These are phyloP conservation scores for Cornus controversa DNA, from an alignment of 148 eudicot species.

Conservation along the genomic window DNA sequence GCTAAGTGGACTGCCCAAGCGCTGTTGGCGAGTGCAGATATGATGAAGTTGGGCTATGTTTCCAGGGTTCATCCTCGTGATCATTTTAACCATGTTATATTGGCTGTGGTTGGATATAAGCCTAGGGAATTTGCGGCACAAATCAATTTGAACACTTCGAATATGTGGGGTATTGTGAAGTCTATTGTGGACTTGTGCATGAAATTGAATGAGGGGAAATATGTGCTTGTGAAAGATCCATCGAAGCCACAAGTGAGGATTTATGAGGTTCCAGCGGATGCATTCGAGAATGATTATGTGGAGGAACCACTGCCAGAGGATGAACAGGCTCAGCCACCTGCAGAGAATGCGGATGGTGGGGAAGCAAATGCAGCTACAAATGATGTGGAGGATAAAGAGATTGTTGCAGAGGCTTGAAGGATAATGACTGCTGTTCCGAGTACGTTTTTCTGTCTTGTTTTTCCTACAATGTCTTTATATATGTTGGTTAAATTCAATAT, in stretches of 20 bases:
- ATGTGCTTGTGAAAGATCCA: conserved; percentile 94
- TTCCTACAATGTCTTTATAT: background rate
- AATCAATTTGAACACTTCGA: conserved; percentile 73
- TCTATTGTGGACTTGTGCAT: conserved; percentile 94
- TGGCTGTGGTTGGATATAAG: conserved; percentile 92
- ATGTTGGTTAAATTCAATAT: background rate
- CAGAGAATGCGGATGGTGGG: conserved; percentile 53
- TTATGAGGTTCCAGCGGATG: conserved; percentile 93
- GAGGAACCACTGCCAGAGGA: conserved; percentile 97
- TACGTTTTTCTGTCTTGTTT: background rate
- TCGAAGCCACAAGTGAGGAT: conserved; percentile 91
- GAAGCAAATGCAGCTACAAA: conserved; percentile 55
- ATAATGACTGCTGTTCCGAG: conserved; percentile 26
- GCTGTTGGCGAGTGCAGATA: conserved; percentile 77
- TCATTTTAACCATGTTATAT: conserved; percentile 84
- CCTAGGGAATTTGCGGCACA: conserved; percentile 88
- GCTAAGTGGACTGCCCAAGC: conserved; percentile 98
- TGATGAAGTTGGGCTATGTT: conserved; percentile 96
- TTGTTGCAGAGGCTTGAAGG: conserved; percentile 34
- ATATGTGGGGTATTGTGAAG: conserved; percentile 99
- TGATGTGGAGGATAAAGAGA: conserved; percentile 68
- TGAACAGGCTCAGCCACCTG: conserved; percentile 88
- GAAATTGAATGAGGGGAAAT: conserved; percentile 93
- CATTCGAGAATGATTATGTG: conserved; percentile 93
- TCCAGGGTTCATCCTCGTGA: conserved; percentile 97